Base-by-base conservation (phyloP, 2,329 filamentous ascomycete species). In the Monilinia laxa region DNA sequence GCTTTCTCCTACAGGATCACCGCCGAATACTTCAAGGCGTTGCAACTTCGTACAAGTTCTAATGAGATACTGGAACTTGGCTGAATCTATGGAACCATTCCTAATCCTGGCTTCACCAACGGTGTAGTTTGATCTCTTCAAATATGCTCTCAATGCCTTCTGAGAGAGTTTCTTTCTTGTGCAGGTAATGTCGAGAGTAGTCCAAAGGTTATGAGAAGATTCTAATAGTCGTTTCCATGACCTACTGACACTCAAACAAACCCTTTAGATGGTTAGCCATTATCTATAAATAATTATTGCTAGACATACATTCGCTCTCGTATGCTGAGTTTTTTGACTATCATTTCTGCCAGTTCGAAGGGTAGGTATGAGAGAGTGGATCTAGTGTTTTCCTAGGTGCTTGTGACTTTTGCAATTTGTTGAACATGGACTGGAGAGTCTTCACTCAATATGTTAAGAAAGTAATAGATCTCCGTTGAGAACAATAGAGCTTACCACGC, bases 261-360 rank as follows among this genome's bases (percentile, higher is more conserved):
- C 68, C 18, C 75, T 77, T 40, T 38, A 40, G 16, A 47, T 40
- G 25, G 62, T 71, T 23, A 72, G 71, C 42, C 49, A 3, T 49
- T 23, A 23, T 12, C 1, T 20, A 45, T 11, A 31, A 57, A 9
- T 16, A 5, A 20, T 23, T 16, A 14, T 12, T 66, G 16, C 54
- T n/a, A 7, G 9, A 58, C 74, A 58, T 71, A 76, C 74, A 76
- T 71, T 70, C 70, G 67, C 58, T 75, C 74, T 65, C 73, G 70
- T 65, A 75, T 73, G 2, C 62, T 58, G 14, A 78, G 70, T 63
- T 74, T 47, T n/a, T 71, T 62, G 18, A 71, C 71, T 14, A 77
- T 65, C 70, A 77, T 76, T 57, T 73, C 60, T 54, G 69, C 73
- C n/a, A 78, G 38, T 64, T 78, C 77, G 11, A 73, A 35, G 10